Base-by-base conservation (phyloP, 208 protist species). In the Leishmania braziliensis region DNA sequence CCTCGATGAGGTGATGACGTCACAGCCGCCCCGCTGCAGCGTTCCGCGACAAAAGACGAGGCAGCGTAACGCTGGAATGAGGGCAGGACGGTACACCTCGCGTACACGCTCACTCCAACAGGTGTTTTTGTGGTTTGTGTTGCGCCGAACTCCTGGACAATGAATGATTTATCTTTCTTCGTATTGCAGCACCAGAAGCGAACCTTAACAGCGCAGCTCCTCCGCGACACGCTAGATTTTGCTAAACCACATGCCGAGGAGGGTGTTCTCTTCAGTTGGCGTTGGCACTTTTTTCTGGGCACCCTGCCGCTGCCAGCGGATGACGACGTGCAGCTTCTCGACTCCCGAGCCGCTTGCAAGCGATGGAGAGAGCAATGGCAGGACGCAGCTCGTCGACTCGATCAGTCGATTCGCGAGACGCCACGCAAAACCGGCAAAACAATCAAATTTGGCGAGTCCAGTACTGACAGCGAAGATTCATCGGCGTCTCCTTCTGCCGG, bases 251-350 rank as follows among this genome's bases (percentile, higher is more conserved):
- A 53, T 43, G 23, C 18, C 6, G 43, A 58, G n/a, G 70, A 80
- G 2, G 66, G 81, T 1, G 79, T 65, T 20, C 82, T 92, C 50
- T 83, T 82, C 53, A 86, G 84, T 69, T 82, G 88, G 66, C 89
- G 89, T 12, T 92, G 89, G 89, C 86, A 88, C 46, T 87, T 92
- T 53, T 75, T 92, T 1, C 84, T 92, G 1, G 84, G 84, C 43
- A 88, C 87, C 23, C 77, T 92, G 56, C 89, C 86, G 12, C 18
- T 86, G 4, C 63, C 78, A 3, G 26, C n/a, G 0, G 48, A 70
- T 18, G 75, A 58, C 12, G 68, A 77, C 12, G 50, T 48, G 14
- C 46, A 77, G 1, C 63, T 84, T 14, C 71, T 14, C 18, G 75
- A 51, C 29, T 77, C 65, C 29, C 58, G 51, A 14, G 39, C 75